Base-by-base conservation (phyloP, 108 stramenopile species). In the Nitzschia palea region DNA sequence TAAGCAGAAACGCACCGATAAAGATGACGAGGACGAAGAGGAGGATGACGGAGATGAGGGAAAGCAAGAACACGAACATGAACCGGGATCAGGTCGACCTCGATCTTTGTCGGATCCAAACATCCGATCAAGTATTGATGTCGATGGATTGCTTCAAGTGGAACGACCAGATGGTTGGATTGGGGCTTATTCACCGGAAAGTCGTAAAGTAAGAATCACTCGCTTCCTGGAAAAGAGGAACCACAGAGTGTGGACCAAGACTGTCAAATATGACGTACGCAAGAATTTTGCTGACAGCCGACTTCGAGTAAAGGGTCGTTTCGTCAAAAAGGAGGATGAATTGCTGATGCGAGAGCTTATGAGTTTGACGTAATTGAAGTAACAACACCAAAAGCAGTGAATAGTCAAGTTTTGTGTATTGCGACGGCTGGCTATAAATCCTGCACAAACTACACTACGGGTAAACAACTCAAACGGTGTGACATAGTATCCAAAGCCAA, bases 271-370 rank as follows among this genome's bases (percentile, higher is more conserved):
- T 75, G 97, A 97, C 69, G 96, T 97, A 5, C 80, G 98, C n/a
- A 98, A 99, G 74, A 97, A 96, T 63, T 97, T 99, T 74, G 98
- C 98, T 9, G 97, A 98, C 72, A 92, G 92, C 64, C 82, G 98
- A 44, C 59, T 97, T 61, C 85, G 98, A 10, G 97, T 98, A 31
- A 98, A 97, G 81, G 98, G 97, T 2, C 84, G 97, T 6, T 99
- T 99, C 76, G 97, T 99, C 53, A 97, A 95, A 77, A 99, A 99
- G 71, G 97, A 99, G 68, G 98, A 99, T 65, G 98, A 99, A 76
- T 76, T 97, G 45, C 68, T 99, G 43, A 95, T 95, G 94, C 80
- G 90, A 33, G 94, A 95, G 48, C 79, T 95, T 27, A 95, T 95
- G 94, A 92, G 89, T 77, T 69, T 95, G 43, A 92, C 94, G 45